Evolutionary conservation across 2,329 filamentous ascomycete genomes (phyloP).

Genomic region (Colletotrichum zoysiae): DNA sequence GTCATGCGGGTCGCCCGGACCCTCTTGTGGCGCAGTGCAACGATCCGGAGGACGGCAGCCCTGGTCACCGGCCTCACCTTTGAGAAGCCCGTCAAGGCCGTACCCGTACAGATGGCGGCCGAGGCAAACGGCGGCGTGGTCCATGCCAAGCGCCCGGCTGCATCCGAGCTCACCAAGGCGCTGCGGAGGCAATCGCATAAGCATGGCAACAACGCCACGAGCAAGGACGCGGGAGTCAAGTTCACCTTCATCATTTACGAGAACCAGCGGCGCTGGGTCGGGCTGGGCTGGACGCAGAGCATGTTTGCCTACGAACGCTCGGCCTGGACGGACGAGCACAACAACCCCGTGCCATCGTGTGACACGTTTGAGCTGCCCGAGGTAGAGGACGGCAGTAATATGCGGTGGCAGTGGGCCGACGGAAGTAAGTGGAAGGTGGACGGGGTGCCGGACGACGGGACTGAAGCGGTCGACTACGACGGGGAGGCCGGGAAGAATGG

Average conservation of each 20-base stretch:
- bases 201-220: slow-evolving; percentile 51
- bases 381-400: slow-evolving; percentile 69
- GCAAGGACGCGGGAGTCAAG: slow-evolving; percentile 82
- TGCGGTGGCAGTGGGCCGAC: slow-evolving; percentile 82
- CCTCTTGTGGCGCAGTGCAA: slow-evolving; percentile 89
- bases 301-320: slow-evolving; percentile 91
- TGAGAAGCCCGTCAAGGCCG: slow-evolving; percentile 59
- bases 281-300: slow-evolving; percentile 93
- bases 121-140: slow-evolving; percentile 41
- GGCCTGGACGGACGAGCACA: slow-evolving; percentile 96
- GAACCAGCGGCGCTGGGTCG: slow-evolving; percentile 95
- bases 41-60: slow-evolving; percentile 76
- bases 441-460: slow-evolving; percentile 69
- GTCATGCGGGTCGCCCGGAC: slow-evolving; percentile 87
- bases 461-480: slow-evolving; percentile 63
- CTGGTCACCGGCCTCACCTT: slow-evolving; percentile 87
- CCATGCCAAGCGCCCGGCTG: slow-evolving; percentile 50
- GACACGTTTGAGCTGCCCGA: slow-evolving; percentile 75
- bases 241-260: slow-evolving; percentile 98
- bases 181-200: slow-evolving; percentile 50
- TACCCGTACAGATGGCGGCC: slow-evolving; percentile 30
- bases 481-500: slow-evolving; percentile 75
- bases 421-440: slow-evolving; percentile 90
- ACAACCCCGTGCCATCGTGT: slow-evolving; percentile 82
- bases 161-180: slow-evolving; percentile 63